Evolutionary conservation across 2,329 filamentous ascomycete species (phyloP).

Genomic region (Colletotrichum tamarilloi): DNA sequence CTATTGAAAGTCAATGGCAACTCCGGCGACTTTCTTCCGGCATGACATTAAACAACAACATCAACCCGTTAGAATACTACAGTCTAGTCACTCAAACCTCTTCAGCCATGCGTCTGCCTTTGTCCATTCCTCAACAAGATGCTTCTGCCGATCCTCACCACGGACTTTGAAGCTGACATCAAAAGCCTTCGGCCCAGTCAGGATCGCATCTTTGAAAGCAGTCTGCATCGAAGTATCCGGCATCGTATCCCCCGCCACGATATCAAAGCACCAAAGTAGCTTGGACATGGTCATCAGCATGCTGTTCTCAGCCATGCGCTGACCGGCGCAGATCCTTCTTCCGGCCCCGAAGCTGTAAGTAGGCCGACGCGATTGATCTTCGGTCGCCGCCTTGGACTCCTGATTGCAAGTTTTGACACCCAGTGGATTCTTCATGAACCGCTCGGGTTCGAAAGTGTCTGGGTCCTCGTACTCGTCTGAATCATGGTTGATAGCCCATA

Average conservation of each 20-base stretch:
- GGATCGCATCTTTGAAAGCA: slow-evolving; percentile 10
- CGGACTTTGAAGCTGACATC: background rate
- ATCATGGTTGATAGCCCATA: slow-evolving; percentile 44
- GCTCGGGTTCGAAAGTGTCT: slow-evolving; percentile 41
- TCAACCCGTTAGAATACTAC: background rate
- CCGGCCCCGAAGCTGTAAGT: slow-evolving; percentile 59
- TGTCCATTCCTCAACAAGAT: background rate
- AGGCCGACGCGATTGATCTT: slow-evolving; percentile 30
- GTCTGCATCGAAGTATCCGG: background rate
- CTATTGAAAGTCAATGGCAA: background rate
- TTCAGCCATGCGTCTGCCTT: slow-evolving; percentile 7
- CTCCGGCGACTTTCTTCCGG: background rate
- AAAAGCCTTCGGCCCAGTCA: slow-evolving; percentile 1
- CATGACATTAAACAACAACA: background rate
- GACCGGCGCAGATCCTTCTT: slow-evolving; percentile 58
- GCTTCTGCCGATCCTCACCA: background rate
- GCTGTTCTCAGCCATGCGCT: slow-evolving; percentile 59
- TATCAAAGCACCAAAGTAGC: slow-evolving; percentile 60
- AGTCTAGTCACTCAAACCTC: background rate
- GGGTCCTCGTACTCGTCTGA: slow-evolving; percentile 39
- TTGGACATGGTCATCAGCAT: slow-evolving; percentile 52
- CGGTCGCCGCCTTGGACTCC: background rate
- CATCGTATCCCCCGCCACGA: slow-evolving; percentile 38
- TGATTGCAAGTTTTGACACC: background rate
- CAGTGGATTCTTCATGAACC: slow-evolving; percentile 36